These are phyloP conservation scores for Pleodorina starrii DNA, from an alignment of 139 green algal species.

Conservation along the genomic window DNA sequence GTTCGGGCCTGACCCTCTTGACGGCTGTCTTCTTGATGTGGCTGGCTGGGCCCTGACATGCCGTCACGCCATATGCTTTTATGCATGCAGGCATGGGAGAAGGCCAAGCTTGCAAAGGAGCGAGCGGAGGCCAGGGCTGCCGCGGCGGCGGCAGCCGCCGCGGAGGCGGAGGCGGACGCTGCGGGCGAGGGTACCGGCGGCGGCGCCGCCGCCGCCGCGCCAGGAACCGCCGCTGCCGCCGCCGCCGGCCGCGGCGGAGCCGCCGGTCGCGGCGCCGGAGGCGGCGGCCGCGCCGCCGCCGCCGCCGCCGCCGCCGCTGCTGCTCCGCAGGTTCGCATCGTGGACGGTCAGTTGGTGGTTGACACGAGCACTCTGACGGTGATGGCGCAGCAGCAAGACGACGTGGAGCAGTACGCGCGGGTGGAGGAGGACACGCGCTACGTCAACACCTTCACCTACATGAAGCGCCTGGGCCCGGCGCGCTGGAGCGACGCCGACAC, in stretches of 20 bases:
- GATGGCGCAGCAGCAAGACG: slow-evolving; percentile 66
- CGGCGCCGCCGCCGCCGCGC: not conserved
- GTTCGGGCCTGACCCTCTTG: not conserved
- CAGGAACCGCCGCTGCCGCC: too few species aligned
- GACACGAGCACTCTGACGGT: slow-evolving; percentile 68
- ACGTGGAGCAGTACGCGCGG: slow-evolving; percentile 39
- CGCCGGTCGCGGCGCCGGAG: not conserved
- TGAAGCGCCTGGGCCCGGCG: slow-evolving; percentile 23
- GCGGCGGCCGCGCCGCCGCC: not conserved
- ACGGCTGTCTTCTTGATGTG: not conserved
- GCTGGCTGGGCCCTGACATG: too few species aligned
- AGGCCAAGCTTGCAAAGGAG: slow-evolving; percentile 39
- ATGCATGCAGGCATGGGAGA: slow-evolving; percentile 44
- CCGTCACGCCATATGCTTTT: too few species aligned
- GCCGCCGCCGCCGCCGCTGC: not conserved
- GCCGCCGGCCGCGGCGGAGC: not conserved
- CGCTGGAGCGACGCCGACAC: slow-evolving; percentile 77
- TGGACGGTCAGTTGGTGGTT: slow-evolving; percentile 73
- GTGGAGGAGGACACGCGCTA: slow-evolving; percentile 63
- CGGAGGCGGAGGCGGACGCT: not conserved
- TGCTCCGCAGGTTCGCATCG: slow-evolving; percentile 41
- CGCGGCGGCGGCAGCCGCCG: not conserved
- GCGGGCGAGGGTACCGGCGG: not conserved
- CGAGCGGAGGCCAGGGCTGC: not conserved
- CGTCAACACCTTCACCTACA: slow-evolving; percentile 74